Evolutionary conservation across 768 basidiomycete species (phyloP).

Genomic region (Lentinula guzmanii): DNA sequence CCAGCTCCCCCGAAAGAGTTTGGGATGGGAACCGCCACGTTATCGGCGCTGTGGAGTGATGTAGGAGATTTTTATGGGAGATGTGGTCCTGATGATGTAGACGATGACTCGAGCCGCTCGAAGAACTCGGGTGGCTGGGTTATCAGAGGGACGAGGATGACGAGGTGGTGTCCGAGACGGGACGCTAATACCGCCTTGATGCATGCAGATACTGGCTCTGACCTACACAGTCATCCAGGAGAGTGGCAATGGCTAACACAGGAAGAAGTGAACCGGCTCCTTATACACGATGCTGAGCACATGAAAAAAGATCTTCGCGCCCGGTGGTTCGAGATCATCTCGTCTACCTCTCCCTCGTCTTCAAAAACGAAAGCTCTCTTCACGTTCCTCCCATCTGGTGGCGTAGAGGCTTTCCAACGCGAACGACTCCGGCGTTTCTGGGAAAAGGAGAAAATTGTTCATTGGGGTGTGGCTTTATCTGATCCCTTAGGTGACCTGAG

Average conservation of each 20-base stretch:
- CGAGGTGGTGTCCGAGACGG: slow-evolving; percentile 29
- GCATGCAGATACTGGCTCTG: slow-evolving; percentile 1
- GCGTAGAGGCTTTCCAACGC: slow-evolving; percentile 43
- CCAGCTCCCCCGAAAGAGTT: slow-evolving; percentile 23
- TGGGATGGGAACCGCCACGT: slow-evolving; percentile 30
- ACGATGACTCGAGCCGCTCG: not conserved
- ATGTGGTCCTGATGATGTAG: slow-evolving; percentile 27
- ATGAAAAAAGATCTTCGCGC: slow-evolving; percentile 25
- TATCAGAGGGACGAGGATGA: slow-evolving; percentile 26
- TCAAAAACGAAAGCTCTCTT: not conserved
- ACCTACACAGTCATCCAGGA: not conserved
- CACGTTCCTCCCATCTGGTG: slow-evolving; percentile 36
- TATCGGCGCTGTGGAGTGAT: slow-evolving; percentile 51
- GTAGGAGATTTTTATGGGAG: slow-evolving; percentile 42
- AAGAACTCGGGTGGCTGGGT: slow-evolving; percentile 35
- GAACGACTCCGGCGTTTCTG: slow-evolving; percentile 15
- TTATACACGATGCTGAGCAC: slow-evolving; percentile 30
- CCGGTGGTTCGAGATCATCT: slow-evolving; percentile 13
- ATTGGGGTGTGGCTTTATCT: slow-evolving; percentile 2
- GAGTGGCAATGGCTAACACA: slow-evolving; percentile 31
- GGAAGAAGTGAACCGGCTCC: slow-evolving; percentile 27
- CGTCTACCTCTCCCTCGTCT: slow-evolving; percentile 4
- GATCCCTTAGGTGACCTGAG: not conserved
- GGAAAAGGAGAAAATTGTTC: not conserved
- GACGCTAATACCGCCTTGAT: not conserved